These are phyloP conservation scores for Termitomyces sp. DNA, from an alignment of 768 basidiomycete species.

Conservation along the genomic window DNA sequence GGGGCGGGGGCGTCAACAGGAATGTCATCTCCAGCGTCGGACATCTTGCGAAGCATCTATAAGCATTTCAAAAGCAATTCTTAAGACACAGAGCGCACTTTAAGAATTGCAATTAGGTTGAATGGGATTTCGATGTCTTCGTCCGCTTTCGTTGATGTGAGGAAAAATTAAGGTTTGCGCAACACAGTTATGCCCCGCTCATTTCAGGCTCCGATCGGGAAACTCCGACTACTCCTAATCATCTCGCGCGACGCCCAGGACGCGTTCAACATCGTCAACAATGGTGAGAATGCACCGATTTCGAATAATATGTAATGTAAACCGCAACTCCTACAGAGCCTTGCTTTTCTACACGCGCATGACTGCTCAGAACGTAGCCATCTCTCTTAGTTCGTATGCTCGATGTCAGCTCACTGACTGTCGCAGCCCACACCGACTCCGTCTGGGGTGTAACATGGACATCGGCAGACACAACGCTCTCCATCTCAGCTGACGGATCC, in stretches of 20 bases:
- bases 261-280: constrained; percentile 18
- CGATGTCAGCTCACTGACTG: constrained; percentile 23
- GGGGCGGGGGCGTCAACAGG: constrained; percentile 66
- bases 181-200: constrained; percentile 19
- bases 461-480: constrained; percentile 53
- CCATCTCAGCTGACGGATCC: constrained; percentile 73
- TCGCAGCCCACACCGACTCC: constrained; percentile 70
- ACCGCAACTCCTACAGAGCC: constrained; percentile 38
- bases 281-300: constrained; percentile 24
- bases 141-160: constrained; percentile 94
- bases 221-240: constrained; percentile 26
- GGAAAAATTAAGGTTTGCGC: constrained; percentile 49
- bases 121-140: constrained; percentile 64
- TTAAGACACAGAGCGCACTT: constrained; percentile 26
- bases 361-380: constrained; percentile 70
- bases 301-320: background rate
- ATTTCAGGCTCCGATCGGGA: constrained; percentile 54
- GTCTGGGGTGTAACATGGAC: constrained; percentile 80
- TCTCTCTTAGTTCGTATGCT: constrained; percentile 22
- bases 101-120: constrained; percentile 26
- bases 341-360: constrained; percentile 67
- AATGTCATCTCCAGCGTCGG: constrained; percentile 98
- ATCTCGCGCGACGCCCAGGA: constrained; percentile 18
- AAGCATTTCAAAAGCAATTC: background rate
- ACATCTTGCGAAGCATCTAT: constrained; percentile 52